phyloP scores from a whole-genome alignment of 345 rosid genomes.

The Mercurialis annua region DNA sequence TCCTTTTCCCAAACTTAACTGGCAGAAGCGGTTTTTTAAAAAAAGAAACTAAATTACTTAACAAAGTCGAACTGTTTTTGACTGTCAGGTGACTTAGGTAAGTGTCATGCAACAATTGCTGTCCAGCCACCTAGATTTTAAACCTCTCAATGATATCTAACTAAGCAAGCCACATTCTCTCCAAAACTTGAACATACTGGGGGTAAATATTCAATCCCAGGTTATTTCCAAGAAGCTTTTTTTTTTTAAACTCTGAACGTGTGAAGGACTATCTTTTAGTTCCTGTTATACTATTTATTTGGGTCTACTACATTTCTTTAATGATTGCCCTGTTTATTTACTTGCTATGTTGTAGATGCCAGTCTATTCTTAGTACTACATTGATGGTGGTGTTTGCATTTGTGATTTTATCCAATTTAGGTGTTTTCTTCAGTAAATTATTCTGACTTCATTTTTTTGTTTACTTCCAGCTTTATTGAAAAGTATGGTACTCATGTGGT shows the following conservation, averaged over 20 bases:
- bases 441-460: neutral
- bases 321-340: neutral
- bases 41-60: too few relatives aligned
- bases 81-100: neutral
- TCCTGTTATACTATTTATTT: too few relatives aligned
- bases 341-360: neutral
- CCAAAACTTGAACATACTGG: neutral
- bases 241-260: neutral
- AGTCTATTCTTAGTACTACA: slow-evolving; percentile 3
- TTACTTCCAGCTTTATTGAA: slow-evolving; percentile 27
- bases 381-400: neutral
- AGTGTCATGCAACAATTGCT: neutral
- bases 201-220: neutral
- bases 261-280: neutral
- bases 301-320: neutral
- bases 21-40: too few relatives aligned
- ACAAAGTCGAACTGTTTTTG: too few relatives aligned
- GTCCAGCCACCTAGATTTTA: neutral
- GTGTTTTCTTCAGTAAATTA: neutral
- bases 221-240: neutral
- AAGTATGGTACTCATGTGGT: slow-evolving; percentile 32
- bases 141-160: neutral
- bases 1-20: neutral
- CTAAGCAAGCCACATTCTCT: neutral
- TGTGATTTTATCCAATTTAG: neutral